These are phyloP conservation scores for Priceomyces fermenticarens DNA, from an alignment of 805 yeast genomes.

Conservation along the genomic window DNA sequence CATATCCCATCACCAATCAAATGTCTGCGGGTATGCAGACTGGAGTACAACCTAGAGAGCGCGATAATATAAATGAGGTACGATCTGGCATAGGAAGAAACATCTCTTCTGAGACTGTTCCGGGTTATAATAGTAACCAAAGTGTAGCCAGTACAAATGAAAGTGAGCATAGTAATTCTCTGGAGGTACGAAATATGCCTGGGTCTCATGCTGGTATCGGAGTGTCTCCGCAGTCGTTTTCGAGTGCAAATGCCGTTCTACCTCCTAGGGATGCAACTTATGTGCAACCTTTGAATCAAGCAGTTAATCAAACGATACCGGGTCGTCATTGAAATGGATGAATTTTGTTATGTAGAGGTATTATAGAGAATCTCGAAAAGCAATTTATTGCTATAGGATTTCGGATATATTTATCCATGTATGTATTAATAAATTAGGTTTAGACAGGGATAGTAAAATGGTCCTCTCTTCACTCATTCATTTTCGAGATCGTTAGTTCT, in stretches of 20 bases:
- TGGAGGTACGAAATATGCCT: not conserved
- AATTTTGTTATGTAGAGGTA: not conserved
- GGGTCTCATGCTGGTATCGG: not conserved
- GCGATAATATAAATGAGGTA: constrained; percentile 1
- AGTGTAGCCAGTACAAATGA: not conserved
- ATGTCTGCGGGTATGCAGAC: constrained; percentile 5
- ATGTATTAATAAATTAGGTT: too few relatives aligned
- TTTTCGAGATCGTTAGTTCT: not conserved
- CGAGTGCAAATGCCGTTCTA: not conserved
- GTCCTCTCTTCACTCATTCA: too few relatives aligned
- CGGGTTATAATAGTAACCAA: not conserved
- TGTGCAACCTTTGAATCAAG: not conserved
- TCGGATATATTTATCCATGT: too few relatives aligned
- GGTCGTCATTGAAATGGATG: constrained; percentile 1
- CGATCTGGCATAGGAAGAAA: constrained; percentile 6
- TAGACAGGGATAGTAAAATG: too few relatives aligned
- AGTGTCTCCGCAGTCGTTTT: not conserved
- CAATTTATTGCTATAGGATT: too few relatives aligned
- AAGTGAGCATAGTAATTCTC: not conserved
- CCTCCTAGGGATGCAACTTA: not conserved
- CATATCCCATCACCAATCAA: constrained; percentile 3
- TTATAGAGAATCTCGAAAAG: not conserved
- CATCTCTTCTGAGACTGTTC: constrained; percentile 6
- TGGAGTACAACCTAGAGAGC: constrained; percentile 1
- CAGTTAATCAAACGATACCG: not conserved